Conservation (phyloP, 1,284 basidiomycete species). For the Ustilago bromivora region DNA sequence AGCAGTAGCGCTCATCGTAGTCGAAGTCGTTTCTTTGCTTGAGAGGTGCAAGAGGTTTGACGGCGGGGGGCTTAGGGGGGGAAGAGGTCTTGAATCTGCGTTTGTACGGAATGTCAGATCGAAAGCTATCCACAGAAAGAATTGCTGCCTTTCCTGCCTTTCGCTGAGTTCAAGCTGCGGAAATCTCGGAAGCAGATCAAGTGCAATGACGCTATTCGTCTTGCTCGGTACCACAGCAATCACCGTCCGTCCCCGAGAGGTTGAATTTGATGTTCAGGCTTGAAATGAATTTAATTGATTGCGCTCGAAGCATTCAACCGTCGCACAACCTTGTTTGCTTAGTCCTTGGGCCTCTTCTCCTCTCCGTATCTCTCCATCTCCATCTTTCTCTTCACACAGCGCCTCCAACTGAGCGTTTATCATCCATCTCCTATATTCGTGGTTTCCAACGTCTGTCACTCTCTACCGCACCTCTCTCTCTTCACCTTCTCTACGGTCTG, state of each 20-base stretch:
- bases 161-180: not conserved
- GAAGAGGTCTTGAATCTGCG: not conserved
- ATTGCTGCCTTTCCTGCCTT: not conserved
- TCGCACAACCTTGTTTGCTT: not conserved
- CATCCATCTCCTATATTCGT: not conserved
- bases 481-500: not conserved
- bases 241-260: not conserved
- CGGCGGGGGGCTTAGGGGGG: constrained; percentile 6
- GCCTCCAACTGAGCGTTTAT: too few species aligned
- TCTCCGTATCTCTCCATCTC: not conserved
- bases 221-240: constrained; percentile 5
- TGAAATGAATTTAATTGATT: not conserved
- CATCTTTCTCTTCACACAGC: not conserved
- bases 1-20: constrained; percentile 12
- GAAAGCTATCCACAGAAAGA: not conserved
- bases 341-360: not conserved
- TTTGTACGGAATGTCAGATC: constrained; percentile 1
- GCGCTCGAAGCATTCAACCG: constrained; percentile 2
- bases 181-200: not conserved
- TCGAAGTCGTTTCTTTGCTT: constrained; percentile 23
- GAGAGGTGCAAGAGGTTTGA: constrained; percentile 1
- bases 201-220: constrained; percentile 6
- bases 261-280: not conserved
- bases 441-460: not conserved
- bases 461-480: not conserved